phyloP scores from a whole-genome alignment of 2,329 filamentous ascomycete genomes.

The Phoma sp. region DNA sequence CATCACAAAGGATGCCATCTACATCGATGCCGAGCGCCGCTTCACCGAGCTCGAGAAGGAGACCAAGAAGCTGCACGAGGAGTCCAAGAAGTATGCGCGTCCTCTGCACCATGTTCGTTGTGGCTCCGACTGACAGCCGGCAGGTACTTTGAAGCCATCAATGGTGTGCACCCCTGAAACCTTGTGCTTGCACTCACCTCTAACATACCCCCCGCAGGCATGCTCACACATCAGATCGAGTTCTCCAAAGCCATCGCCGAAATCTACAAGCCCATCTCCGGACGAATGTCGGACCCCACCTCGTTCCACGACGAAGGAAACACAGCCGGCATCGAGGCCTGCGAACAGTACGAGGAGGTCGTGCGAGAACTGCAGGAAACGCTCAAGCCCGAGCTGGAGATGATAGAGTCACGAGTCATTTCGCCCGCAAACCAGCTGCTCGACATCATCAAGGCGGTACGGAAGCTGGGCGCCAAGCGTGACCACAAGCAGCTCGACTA shows the following conservation, averaged over 20 bases:
- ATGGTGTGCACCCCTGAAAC: slow-evolving; percentile 61
- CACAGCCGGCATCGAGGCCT: slow-evolving; percentile 89
- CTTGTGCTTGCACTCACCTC: neutral
- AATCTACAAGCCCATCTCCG: slow-evolving; percentile 98
- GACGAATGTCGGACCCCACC: slow-evolving; percentile 91
- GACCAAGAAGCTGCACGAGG: slow-evolving; percentile 96
- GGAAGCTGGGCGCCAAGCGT: slow-evolving; percentile 86
- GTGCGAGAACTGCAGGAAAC: slow-evolving; percentile 90
- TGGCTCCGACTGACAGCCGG: slow-evolving; percentile 27
- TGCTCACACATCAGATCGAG: slow-evolving; percentile 96
- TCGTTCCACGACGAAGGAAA: slow-evolving; percentile 84
- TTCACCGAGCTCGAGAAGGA: slow-evolving; percentile 94
- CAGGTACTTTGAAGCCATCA: slow-evolving; percentile 92
- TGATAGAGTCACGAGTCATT: slow-evolving; percentile 93
- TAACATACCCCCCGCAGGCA: slow-evolving; percentile 61
- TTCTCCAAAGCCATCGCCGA: slow-evolving; percentile 96
- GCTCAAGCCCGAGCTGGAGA: slow-evolving; percentile 89
- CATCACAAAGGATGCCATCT: slow-evolving; percentile 92
- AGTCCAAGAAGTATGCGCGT: slow-evolving; percentile 76
- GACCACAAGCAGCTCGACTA: slow-evolving; percentile 98
- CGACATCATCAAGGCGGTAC: slow-evolving; percentile 93
- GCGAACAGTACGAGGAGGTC: slow-evolving; percentile 93
- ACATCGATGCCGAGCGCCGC: slow-evolving; percentile 90
- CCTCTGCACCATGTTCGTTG: neutral
- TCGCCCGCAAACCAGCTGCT: slow-evolving; percentile 91